Percentiles rank a stretch among this genome's conserved stretches.
phyloP scores from a whole-genome alignment of 805 yeast species.

The Tetrapisispora phaffii region DNA sequence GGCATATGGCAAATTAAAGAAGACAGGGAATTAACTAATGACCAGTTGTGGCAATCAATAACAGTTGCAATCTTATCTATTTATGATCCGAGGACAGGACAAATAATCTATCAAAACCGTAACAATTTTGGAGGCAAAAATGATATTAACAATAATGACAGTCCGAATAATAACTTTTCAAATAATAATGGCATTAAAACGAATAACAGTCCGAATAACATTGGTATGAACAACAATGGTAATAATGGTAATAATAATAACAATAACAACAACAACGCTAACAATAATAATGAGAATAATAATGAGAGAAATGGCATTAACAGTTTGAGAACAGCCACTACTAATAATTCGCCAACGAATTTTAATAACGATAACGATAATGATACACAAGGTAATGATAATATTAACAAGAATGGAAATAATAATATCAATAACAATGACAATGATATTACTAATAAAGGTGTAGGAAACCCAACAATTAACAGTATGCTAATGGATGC shows the following conservation, averaged over 20 bases:
- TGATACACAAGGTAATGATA: background rate
- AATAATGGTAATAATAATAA: slow-evolving; percentile 2
- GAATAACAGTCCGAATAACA: slow-evolving; percentile 1
- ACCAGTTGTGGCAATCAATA: slow-evolving; percentile 23
- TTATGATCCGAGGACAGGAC: slow-evolving; percentile 22
- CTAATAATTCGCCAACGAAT: background rate
- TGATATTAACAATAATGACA: background rate
- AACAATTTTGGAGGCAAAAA: slow-evolving; percentile 9
- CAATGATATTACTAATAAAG: no score
- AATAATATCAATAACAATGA: background rate
- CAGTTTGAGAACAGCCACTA: background rate
- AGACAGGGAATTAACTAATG: slow-evolving; percentile 19
- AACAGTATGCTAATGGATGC: slow-evolving; percentile 15
- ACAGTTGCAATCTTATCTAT: slow-evolving; percentile 19
- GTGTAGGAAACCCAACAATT: slow-evolving; percentile 9
- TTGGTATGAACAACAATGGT: background rate
- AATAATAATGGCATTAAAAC: background rate
- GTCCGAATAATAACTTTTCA: background rate
- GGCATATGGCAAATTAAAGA: slow-evolving; percentile 24
- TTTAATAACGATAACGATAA: background rate
- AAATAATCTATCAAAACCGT: slow-evolving; percentile 18
- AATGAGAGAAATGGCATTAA: slow-evolving; percentile 4
- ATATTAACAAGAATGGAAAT: slow-evolving; percentile 2
- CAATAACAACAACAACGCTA: slow-evolving; percentile 1
- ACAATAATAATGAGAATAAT: slow-evolving; percentile 3